phyloP scores from a whole-genome alignment of 75 land plant genomes.

The Pseudotsuga menziesii region DNA sequence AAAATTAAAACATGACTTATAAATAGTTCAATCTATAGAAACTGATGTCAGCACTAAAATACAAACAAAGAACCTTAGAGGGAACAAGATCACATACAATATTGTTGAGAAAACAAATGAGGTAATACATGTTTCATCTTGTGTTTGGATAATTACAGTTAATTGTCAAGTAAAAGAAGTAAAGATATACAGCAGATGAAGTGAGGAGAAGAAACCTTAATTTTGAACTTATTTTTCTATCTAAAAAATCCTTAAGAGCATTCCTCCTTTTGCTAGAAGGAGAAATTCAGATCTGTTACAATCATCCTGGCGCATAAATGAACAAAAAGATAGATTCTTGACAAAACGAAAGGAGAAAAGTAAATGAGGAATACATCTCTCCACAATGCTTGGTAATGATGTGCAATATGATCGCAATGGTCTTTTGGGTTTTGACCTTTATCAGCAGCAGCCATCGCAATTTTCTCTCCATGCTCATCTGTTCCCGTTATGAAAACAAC shows the following conservation, averaged over 20 bases:
- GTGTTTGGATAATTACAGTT: not conserved
- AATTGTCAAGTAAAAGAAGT: not conserved
- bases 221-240: not conserved
- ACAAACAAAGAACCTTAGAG: conserved; percentile 11
- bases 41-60: conserved; percentile 6
- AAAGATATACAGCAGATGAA: not conserved
- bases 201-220: not conserved
- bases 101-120: not conserved
- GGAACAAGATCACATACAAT: not conserved
- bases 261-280: not conserved
- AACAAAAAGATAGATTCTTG: not conserved
- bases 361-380: conserved; percentile 53
- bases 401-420: conserved; percentile 84
- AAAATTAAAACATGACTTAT: not conserved
- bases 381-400: conserved; percentile 82
- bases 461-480: conserved; percentile 99
- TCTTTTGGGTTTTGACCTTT: conserved; percentile 67
- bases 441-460: conserved; percentile 80
- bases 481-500: conserved; percentile 96
- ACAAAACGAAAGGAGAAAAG: conserved; percentile 2
- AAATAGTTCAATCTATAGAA: not conserved
- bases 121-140: not conserved
- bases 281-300: not conserved
- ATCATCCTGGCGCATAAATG: not conserved
- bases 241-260: not conserved